phyloP scores from a whole-genome alignment of 176 grass and related monocot genomes.

The Avena eriantha region DNA sequence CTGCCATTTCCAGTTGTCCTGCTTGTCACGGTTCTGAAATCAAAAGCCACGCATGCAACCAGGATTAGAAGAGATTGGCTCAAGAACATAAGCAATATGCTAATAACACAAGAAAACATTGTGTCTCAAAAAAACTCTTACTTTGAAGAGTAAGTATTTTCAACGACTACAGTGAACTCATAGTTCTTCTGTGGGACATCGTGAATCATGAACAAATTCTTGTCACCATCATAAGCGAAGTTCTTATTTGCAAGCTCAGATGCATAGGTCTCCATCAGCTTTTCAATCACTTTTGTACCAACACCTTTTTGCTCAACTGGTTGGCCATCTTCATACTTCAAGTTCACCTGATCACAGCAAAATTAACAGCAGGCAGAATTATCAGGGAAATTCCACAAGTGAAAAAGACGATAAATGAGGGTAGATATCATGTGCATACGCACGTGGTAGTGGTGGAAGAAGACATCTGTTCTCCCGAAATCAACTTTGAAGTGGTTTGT shows the following conservation, averaged over 20 bases:
- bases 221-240: not conserved
- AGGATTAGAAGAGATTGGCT: too few relatives aligned
- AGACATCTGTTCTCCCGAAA: not conserved
- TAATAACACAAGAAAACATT: too few relatives aligned
- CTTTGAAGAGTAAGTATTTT: not conserved
- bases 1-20: too few relatives aligned
- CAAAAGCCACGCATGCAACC: too few relatives aligned
- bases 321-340: not conserved
- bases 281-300: not conserved
- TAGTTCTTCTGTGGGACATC: not conserved
- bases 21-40: too few relatives aligned
- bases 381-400: not conserved
- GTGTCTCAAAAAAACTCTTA: too few relatives aligned
- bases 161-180: not conserved
- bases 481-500: slow-evolving; percentile 27
- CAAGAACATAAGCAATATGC: too few relatives aligned
- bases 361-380: not conserved
- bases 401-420: not conserved
- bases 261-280: slow-evolving; percentile 2
- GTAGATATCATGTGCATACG: not conserved
- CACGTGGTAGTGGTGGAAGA: not conserved
- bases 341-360: not conserved
- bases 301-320: not conserved
- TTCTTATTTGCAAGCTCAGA: not conserved
- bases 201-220: not conserved